phyloP scores from a whole-genome alignment of 192 early-diverging fungal species.

The Backusella tarrabulga region DNA sequence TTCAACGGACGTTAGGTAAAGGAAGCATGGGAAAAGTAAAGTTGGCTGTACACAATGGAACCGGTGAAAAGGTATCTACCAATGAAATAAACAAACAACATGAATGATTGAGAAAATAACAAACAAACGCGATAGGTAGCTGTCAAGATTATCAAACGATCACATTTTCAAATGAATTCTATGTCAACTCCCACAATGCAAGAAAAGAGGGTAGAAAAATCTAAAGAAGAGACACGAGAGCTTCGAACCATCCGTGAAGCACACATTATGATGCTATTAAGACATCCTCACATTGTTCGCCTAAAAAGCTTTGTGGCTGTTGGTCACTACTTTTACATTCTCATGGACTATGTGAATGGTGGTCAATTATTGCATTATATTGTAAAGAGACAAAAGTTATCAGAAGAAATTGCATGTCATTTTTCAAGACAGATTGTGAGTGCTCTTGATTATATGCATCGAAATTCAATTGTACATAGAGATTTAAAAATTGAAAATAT shows the following conservation, averaged over 20 bases:
- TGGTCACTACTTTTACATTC: slow-evolving; percentile 69
- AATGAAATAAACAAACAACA: background rate
- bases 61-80: slow-evolving; percentile 66
- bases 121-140: slow-evolving; percentile 41
- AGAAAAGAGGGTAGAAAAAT: slow-evolving; percentile 25
- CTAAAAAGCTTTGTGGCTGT: slow-evolving; percentile 68
- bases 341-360: slow-evolving; percentile 80
- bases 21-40: slow-evolving; percentile 98
- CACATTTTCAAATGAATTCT: slow-evolving; percentile 16
- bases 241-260: slow-evolving; percentile 71
- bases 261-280: slow-evolving; percentile 72
- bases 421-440: slow-evolving; percentile 79
- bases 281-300: slow-evolving; percentile 83
- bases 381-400: slow-evolving; percentile 73
- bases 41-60: slow-evolving; percentile 67
- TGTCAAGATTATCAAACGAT: slow-evolving; percentile 59
- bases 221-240: slow-evolving; percentile 50
- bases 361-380: slow-evolving; percentile 86
- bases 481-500: slow-evolving; percentile 87
- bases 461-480: slow-evolving; percentile 68
- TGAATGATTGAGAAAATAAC: background rate
- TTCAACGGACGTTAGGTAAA: slow-evolving; percentile 82
- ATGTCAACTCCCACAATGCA: slow-evolving; percentile 17
- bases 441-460: slow-evolving; percentile 55
- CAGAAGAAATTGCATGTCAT: slow-evolving; percentile 70